Percentiles rank a stretch among this genome's conserved stretches.
Evolutionary conservation across 2,329 filamentous ascomycete species (phyloP).

Genomic region (Epichloe brachyelytri): DNA sequence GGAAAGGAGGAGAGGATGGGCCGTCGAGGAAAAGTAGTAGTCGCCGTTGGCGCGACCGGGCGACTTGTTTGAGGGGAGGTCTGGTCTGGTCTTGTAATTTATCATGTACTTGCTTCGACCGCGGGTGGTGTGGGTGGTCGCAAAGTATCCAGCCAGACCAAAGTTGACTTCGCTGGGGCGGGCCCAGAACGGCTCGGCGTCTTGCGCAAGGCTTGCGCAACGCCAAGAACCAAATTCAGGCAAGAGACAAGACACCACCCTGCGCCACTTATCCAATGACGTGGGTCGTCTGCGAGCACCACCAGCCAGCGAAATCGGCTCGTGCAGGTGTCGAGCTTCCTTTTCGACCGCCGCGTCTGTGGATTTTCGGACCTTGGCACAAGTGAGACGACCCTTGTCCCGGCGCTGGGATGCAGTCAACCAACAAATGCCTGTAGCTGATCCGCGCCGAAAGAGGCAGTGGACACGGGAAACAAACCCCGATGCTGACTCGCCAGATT

Average conservation of each 20-base stretch:
- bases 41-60: not conserved
- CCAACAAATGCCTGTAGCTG: not conserved
- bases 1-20: not conserved
- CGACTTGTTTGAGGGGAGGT: not conserved
- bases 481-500: not conserved
- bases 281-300: conserved; percentile 2
- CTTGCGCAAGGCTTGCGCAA: too few species aligned
- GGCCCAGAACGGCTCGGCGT: too few species aligned
- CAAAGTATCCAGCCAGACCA: too few species aligned
- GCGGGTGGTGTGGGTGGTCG: not conserved
- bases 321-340: conserved; percentile 3
- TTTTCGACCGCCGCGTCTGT: not conserved
- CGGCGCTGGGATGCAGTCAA: not conserved
- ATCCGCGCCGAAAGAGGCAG: not conserved
- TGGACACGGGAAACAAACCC: not conserved
- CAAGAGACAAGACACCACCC: too few species aligned
- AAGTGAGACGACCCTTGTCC: not conserved
- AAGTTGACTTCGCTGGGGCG: too few species aligned
- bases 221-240: too few species aligned
- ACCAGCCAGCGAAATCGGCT: conserved; percentile 11
- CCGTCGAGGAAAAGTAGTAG: not conserved
- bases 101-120: not conserved
- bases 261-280: conserved; percentile 6
- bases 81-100: too few species aligned
- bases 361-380: not conserved